A percentile compares a stretch with the other conserved stretches of the same genome.
phyloP scores from a whole-genome alignment of 257 asterid species.

The Capsicum baccatum region DNA sequence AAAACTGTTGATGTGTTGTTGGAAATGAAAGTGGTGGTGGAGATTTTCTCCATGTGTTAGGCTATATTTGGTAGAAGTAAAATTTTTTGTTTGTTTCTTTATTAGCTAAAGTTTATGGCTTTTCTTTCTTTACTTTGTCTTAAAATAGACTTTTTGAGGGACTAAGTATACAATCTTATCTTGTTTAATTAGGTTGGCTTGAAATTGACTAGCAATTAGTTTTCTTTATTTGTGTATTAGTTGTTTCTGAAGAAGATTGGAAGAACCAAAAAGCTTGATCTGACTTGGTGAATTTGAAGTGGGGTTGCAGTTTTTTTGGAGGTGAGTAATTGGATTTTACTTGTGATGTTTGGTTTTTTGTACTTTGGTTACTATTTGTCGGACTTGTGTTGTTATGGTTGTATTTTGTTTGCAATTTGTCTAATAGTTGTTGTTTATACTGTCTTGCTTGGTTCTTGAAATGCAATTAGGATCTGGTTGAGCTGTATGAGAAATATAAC shows the following conservation, averaged over 20 bases:
- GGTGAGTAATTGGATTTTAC: slow-evolving; percentile 38
- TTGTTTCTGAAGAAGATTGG: slow-evolving; percentile 28
- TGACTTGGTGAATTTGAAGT: slow-evolving; percentile 33
- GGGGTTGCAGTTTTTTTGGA: slow-evolving; percentile 40
- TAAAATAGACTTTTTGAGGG: slow-evolving; percentile 43
- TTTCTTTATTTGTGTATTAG: slow-evolving; percentile 40
- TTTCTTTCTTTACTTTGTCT: slow-evolving; percentile 35
- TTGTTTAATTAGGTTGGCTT: slow-evolving; percentile 40
- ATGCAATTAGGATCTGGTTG: slow-evolving; percentile 19
- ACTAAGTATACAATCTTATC: slow-evolving; percentile 35
- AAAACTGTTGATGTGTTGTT: slow-evolving; percentile 34
- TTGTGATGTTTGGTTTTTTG: not conserved
- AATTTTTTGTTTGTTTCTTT: not conserved
- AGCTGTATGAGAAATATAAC: not conserved
- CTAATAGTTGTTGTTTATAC: not conserved
- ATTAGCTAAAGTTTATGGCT: slow-evolving; percentile 25
- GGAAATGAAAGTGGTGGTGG: slow-evolving; percentile 37
- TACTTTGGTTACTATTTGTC: slow-evolving; percentile 6
- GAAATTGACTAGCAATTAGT: slow-evolving; percentile 33
- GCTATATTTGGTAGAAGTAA: slow-evolving; percentile 50
- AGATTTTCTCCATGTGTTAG: slow-evolving; percentile 46
- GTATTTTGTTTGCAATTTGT: not conserved
- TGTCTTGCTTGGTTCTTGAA: not conserved
- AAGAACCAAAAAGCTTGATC: slow-evolving; percentile 30
- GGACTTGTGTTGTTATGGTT: not conserved